phyloP scores from a whole-genome alignment of 352 stramenopile genomes.

The Phytophthora foliorum region DNA sequence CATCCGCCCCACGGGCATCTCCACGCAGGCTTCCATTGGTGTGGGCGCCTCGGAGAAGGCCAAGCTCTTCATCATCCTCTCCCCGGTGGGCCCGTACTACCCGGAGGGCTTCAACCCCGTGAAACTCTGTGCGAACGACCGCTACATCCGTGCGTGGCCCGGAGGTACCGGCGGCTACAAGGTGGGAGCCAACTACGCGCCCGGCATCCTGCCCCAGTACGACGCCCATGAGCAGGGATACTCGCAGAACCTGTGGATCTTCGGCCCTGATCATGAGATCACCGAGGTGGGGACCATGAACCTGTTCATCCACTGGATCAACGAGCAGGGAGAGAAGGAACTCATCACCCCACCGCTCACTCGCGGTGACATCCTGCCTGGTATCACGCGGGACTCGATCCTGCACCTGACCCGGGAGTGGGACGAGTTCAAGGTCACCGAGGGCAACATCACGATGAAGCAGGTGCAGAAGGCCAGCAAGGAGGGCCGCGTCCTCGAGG shows the following conservation, averaged over 20 bases:
- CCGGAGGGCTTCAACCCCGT: constrained; percentile 94
- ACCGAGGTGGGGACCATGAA: constrained; percentile 98
- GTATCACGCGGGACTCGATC: constrained; percentile 97
- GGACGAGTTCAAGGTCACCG: constrained; percentile 95
- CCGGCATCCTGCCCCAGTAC: constrained; percentile 93
- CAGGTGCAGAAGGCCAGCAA: constrained; percentile 94
- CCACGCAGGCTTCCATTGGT: constrained; percentile 92
- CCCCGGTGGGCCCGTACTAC: constrained; percentile 98
- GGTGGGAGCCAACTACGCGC: constrained; percentile 93
- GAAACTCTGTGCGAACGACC: constrained; percentile 92
- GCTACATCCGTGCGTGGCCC: constrained; percentile 96
- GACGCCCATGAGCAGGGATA: constrained; percentile 89
- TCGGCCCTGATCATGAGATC: constrained; percentile 93
- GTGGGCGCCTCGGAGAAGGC: constrained; percentile 89
- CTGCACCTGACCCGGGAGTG: constrained; percentile 92
- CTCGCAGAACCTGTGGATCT: constrained; percentile 96
- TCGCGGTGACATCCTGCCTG: constrained; percentile 97
- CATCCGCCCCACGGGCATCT: constrained; percentile 95
- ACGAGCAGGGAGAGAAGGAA: constrained; percentile 93
- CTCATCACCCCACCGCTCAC: constrained; percentile 96
- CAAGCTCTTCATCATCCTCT: constrained; percentile 97
- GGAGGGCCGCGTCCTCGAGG: constrained; percentile 93
- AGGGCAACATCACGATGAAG: constrained; percentile 95
- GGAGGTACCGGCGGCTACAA: constrained; percentile 96
- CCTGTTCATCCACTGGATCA: constrained; percentile 97